Evolutionary conservation across 768 basidiomycete genomes (phyloP).

Genomic region (Lanmaoa pseudosensibilis): DNA sequence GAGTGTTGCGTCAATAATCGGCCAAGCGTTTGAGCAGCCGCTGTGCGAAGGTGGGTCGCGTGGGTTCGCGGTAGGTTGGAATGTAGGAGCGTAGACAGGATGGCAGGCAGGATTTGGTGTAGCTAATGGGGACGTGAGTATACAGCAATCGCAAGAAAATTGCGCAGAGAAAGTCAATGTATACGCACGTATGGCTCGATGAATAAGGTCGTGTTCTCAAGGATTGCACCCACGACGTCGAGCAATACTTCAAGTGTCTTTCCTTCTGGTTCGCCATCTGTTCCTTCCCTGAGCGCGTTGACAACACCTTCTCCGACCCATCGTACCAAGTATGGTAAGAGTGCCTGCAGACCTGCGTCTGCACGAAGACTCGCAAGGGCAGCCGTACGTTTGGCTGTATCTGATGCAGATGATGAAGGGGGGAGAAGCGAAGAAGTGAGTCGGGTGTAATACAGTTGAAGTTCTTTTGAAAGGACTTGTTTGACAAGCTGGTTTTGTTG

Average conservation of each 20-base stretch:
- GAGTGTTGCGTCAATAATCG: constrained; percentile 79
- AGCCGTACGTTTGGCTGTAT: constrained; percentile 75
- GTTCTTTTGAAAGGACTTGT: constrained; percentile 88
- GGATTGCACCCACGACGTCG: constrained; percentile 79
- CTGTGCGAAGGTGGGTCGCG: constrained; percentile 67
- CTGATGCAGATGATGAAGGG: constrained; percentile 42
- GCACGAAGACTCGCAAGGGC: constrained; percentile 86
- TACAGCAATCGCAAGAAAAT: background rate
- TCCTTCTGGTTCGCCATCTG: constrained; percentile 64
- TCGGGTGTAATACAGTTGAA: constrained; percentile 92
- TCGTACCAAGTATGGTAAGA: constrained; percentile 90
- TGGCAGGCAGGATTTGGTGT: constrained; percentile 92
- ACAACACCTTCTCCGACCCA: constrained; percentile 94
- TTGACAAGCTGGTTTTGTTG: constrained; percentile 81
- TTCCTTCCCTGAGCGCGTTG: constrained; percentile 48
- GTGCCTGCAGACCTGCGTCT: constrained; percentile 88
- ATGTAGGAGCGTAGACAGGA: constrained; percentile 89
- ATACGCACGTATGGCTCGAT: constrained; percentile 91
- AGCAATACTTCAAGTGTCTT: constrained; percentile 76
- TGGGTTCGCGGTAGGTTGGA: constrained; percentile 75
- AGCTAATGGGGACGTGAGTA: constrained; percentile 49
- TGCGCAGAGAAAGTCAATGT: background rate
- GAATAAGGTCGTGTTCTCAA: constrained; percentile 87
- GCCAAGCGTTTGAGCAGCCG: constrained; percentile 82
- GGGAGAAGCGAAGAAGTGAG: constrained; percentile 84